phyloP scores from a whole-genome alignment of 2,329 filamentous ascomycete species.

The Fusarium pseudograminearum region DNA sequence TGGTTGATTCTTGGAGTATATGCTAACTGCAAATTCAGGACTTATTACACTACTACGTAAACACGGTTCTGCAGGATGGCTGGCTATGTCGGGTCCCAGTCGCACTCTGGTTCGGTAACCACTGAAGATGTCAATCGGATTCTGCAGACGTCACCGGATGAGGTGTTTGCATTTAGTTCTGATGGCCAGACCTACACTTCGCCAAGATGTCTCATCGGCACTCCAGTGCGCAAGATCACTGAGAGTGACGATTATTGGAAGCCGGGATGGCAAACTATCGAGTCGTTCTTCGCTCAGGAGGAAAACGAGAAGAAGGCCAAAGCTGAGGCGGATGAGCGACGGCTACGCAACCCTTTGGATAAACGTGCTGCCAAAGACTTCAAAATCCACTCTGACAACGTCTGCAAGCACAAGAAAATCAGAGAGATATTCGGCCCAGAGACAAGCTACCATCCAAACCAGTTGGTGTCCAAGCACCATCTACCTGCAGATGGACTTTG shows the following conservation, averaged over 20 bases:
- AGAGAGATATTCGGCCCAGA: conserved; percentile 51
- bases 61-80: not conserved
- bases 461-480: conserved; percentile 51
- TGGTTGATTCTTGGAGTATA: not conserved
- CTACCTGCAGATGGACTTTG: conserved; percentile 51
- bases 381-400: conserved; percentile 50
- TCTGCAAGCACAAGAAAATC: conserved; percentile 52
- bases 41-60: not conserved
- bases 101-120: not conserved
- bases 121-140: conserved; percentile 4
- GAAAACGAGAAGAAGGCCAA: conserved; percentile 39
- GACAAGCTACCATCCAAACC: conserved; percentile 53
- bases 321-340: conserved; percentile 3
- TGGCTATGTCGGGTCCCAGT: not conserved
- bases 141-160: conserved; percentile 29
- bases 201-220: conserved; percentile 45
- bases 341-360: conserved; percentile 19
- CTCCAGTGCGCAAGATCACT: conserved; percentile 46
- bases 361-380: conserved; percentile 9
- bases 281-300: conserved; percentile 47
- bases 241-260: conserved; percentile 51
- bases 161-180: conserved; percentile 37
- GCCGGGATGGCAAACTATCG: conserved; percentile 48
- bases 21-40: not conserved
- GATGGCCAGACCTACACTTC: conserved; percentile 43